Evolutionary conservation across 345 rosid species (phyloP), one percentile per base, ranked within the genome.

Genomic region (Melastoma malabathricum): DNA sequence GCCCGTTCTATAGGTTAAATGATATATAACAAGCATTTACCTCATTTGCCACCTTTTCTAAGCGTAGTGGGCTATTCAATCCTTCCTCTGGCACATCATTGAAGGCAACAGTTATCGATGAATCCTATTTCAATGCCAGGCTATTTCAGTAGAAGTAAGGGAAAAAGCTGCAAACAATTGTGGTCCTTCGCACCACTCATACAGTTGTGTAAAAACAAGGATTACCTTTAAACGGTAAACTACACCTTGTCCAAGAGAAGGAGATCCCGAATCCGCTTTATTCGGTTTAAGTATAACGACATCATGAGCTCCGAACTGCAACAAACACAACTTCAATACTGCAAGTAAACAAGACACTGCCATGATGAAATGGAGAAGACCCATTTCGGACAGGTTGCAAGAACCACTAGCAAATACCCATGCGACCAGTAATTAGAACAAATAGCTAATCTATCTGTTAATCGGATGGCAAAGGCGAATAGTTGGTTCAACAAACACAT

Each of bases 41-140:
- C 89, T 92, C 98, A 63, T 92, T 92, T 2, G 98, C 82, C 58
- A 92, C 77, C 62, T 92, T 92, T 64, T 92, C 96, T 47, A 92
- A 64, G 27, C 96, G 78, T 18, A 92, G 59, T 22, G 95, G 74
- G 65, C 79, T 72, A 61, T 75, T 80, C 50, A 84, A 59, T 48
- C 98, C 96, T 50, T 92, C 96, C 55, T 92, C 96, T 7, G 93
- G 98, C 16, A 92, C 41, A 64, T 87, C 98, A 60, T 84, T 93
- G 43, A 87, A 92, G 10, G 85, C 96, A 60, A 82, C 89, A 0
- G 83, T 87, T 50, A 87, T 87, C 5, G 98, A 87, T 45, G 89
- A 73, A 61, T 92, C 98, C 80, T 81, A 67, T 48, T 44, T 52
- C 18, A 63, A 48, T 27, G 23, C 50, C 39, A 45, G 41, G 17